A percentile compares a stretch with the other conserved stretches of the same genome.
Evolutionary conservation across 1,284 basidiomycete species (phyloP).

Genomic region (Trichosporon ovoides): DNA sequence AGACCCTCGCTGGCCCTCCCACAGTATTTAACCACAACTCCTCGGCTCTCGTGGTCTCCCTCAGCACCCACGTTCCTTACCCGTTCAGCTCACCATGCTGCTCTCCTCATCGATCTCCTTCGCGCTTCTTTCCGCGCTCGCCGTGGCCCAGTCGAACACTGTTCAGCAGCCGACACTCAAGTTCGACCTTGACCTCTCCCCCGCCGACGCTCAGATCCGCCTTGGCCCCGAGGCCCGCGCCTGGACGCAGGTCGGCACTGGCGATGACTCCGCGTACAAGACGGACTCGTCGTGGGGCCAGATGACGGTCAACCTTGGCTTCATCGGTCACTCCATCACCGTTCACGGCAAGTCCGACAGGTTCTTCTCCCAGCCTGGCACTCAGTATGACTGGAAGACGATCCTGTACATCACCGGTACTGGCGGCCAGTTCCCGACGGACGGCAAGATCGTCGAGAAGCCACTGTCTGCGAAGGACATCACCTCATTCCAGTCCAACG

Average conservation of each 20-base stretch:
- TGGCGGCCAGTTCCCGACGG: slow-evolving; percentile 1
- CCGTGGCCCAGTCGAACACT: not conserved
- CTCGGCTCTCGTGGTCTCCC: not conserved
- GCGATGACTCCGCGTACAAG: not conserved
- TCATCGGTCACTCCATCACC: not conserved
- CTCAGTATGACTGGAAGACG: not conserved
- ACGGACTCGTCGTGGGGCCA: slow-evolving; percentile 1
- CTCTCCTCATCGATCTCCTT: not conserved
- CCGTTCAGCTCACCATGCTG: not conserved
- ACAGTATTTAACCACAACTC: not conserved
- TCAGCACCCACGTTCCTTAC: not conserved
- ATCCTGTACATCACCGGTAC: not conserved
- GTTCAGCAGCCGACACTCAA: slow-evolving; percentile 1
- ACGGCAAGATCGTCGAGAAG: not conserved
- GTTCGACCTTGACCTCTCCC: not conserved
- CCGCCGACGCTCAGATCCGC: not conserved
- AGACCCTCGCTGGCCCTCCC: not conserved
- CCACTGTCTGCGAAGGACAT: not conserved
- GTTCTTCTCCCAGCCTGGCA: not conserved
- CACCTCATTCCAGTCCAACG: not conserved
- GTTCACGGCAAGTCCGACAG: slow-evolving; percentile 2
- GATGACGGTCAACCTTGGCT: not conserved
- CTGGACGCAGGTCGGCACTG: not conserved
- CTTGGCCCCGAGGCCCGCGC: not conserved
- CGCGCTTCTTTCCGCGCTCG: not conserved